Percentiles rank a stretch among this genome's conserved stretches.
phyloP scores from a whole-genome alignment of 2,329 filamentous ascomycete genomes.

The Tolypocladium endophyticum region DNA sequence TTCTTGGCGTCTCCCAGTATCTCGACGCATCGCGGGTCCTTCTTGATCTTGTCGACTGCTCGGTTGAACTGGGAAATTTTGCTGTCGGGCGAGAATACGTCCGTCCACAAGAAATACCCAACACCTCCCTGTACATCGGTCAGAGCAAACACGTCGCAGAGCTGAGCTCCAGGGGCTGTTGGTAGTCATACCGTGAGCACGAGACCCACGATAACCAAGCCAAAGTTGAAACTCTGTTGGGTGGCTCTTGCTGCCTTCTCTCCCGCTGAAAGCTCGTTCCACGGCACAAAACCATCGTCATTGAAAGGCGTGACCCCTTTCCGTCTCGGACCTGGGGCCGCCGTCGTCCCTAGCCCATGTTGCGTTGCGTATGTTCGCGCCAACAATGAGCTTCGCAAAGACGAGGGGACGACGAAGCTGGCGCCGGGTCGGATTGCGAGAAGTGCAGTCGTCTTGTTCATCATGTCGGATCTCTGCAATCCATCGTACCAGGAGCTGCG shows the following conservation, averaged over 20 bases:
- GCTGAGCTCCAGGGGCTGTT: background rate
- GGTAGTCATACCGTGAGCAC: slow-evolving; percentile 56
- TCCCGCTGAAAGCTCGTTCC: slow-evolving; percentile 60
- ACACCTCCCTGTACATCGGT: slow-evolving; percentile 52
- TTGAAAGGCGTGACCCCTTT: slow-evolving; percentile 73
- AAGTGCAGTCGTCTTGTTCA: slow-evolving; percentile 32
- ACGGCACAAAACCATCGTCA: slow-evolving; percentile 73
- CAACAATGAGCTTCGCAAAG: slow-evolving; percentile 24
- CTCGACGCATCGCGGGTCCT: slow-evolving; percentile 58
- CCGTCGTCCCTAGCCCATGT: slow-evolving; percentile 27
- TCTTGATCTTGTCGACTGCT: slow-evolving; percentile 68
- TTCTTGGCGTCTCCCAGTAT: slow-evolving; percentile 65
- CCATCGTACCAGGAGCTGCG: slow-evolving; percentile 20
- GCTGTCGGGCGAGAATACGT: slow-evolving; percentile 77
- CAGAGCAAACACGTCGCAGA: background rate
- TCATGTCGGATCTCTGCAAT: slow-evolving; percentile 27
- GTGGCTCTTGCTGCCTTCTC: slow-evolving; percentile 81
- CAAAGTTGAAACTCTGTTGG: slow-evolving; percentile 84
- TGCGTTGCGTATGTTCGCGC: slow-evolving; percentile 51
- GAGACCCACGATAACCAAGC: slow-evolving; percentile 64
- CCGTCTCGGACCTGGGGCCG: slow-evolving; percentile 38
- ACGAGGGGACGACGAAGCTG: slow-evolving; percentile 14
- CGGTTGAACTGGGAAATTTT: slow-evolving; percentile 84
- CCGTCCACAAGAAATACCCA: slow-evolving; percentile 65
- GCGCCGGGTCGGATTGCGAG: slow-evolving; percentile 22